Evolutionary conservation across 768 basidiomycete genomes (phyloP).

Genomic region (Pleurotus ostreatus): DNA sequence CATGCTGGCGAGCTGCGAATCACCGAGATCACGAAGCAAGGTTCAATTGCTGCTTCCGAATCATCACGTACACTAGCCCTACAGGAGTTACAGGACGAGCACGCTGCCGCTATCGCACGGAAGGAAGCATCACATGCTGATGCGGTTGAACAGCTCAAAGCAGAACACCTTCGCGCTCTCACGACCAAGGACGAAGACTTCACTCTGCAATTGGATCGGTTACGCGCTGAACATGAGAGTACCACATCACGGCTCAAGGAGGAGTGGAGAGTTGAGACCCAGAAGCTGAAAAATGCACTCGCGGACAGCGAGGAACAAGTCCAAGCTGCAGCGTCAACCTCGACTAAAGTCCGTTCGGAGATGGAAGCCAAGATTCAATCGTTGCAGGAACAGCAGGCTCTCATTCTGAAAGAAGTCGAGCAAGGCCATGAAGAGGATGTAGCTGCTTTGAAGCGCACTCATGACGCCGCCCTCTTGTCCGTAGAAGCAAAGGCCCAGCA

Average conservation of each 20-base stretch:
- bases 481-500: slow-evolving; percentile 21
- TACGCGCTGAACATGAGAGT: slow-evolving; percentile 58
- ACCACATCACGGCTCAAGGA: slow-evolving; percentile 47
- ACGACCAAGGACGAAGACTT: slow-evolving; percentile 61
- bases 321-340: slow-evolving; percentile 19
- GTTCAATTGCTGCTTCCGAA: slow-evolving; percentile 70
- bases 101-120: slow-evolving; percentile 57
- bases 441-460: slow-evolving; percentile 41
- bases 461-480: slow-evolving; percentile 37
- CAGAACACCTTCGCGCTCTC: slow-evolving; percentile 53
- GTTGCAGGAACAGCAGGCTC: slow-evolving; percentile 53
- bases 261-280: slow-evolving; percentile 48
- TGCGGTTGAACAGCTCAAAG: slow-evolving; percentile 62
- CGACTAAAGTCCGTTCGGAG: slow-evolving; percentile 24
- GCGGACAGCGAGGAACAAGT: slow-evolving; percentile 41
- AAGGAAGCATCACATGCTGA: slow-evolving; percentile 64
- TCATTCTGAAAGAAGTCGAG: slow-evolving; percentile 50
- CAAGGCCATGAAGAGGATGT: slow-evolving; percentile 54
- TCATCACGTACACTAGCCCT: slow-evolving; percentile 60
- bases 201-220: slow-evolving; percentile 50
- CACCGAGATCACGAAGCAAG: slow-evolving; percentile 72
- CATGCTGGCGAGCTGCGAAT: slow-evolving; percentile 71
- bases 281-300: slow-evolving; percentile 41
- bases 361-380: slow-evolving; percentile 42
- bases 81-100: slow-evolving; percentile 68